Evolutionary conservation across 2,329 filamentous ascomycete species (phyloP).

Genomic region (Aspergillus alliaceus): DNA sequence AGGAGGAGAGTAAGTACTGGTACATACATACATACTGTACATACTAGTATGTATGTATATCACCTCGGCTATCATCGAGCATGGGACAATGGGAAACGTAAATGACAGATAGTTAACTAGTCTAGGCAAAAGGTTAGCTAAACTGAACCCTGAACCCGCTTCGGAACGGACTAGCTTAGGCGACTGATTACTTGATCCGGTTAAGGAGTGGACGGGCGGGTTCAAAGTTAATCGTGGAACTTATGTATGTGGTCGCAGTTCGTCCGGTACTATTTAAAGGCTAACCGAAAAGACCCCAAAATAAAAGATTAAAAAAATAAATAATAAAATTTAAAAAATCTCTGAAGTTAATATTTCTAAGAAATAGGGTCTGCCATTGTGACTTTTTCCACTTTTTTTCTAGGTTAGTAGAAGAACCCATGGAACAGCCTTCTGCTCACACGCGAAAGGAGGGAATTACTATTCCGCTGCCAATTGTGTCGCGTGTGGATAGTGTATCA

Average conservation of each 20-base stretch:
- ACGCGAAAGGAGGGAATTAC: not conserved
- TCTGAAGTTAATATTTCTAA: not conserved
- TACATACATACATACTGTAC: not conserved
- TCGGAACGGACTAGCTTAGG: not conserved
- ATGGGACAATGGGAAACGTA: constrained; percentile 2
- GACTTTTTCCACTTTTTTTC: no score
- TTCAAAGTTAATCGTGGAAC: constrained; percentile 3
- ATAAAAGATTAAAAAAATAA: not conserved
- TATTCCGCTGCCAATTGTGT: not conserved
- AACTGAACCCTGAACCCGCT: not conserved
- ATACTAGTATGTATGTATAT: not conserved
- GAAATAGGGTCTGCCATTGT: no score
- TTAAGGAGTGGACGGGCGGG: not conserved
- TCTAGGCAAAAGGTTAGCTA: not conserved
- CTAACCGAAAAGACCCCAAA: not conserved
- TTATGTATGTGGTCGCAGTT: not conserved
- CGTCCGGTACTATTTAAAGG: constrained; percentile 1
- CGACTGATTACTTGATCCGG: not conserved
- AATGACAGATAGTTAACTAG: not conserved
- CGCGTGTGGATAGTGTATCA: not conserved
- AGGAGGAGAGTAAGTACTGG: not conserved
- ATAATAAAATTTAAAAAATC: not conserved
- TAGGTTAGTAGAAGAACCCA: not conserved
- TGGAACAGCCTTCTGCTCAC: no score
- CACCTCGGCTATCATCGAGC: constrained; percentile 8